Conservation (phyloP, 805 yeast species). For the Saccharomyces mikatae region DNA sequence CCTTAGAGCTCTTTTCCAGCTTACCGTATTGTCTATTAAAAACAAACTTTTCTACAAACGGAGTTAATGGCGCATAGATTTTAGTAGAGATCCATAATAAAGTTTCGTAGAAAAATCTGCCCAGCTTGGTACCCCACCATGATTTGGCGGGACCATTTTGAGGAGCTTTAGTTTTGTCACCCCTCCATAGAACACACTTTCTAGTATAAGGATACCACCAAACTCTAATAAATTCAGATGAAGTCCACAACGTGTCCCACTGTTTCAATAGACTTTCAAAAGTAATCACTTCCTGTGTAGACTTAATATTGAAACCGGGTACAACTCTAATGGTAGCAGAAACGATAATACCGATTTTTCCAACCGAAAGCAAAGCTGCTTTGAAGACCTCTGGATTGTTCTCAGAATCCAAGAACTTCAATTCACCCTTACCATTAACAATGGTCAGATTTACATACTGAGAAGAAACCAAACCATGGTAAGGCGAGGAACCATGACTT, state of each 20-base stretch:
- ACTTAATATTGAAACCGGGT: slow-evolving; percentile 73
- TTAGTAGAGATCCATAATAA: slow-evolving; percentile 74
- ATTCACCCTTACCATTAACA: slow-evolving; percentile 68
- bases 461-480: slow-evolving; percentile 82
- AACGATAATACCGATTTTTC: slow-evolving; percentile 84
- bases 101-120: slow-evolving; percentile 72
- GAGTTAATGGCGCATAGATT: slow-evolving; percentile 68
- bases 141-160: slow-evolving; percentile 57
- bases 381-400: slow-evolving; percentile 63
- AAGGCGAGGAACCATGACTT: slow-evolving; percentile 92
- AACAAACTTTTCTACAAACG: slow-evolving; percentile 74
- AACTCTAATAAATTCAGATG: slow-evolving; percentile 81
- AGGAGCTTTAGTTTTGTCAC: slow-evolving; percentile 61
- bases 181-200: slow-evolving; percentile 87
- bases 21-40: slow-evolving; percentile 78
- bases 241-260: slow-evolving; percentile 79
- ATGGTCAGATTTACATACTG: slow-evolving; percentile 74
- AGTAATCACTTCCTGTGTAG: slow-evolving; percentile 72
- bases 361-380: slow-evolving; percentile 79
- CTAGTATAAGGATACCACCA: slow-evolving; percentile 98
- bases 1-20: slow-evolving; percentile 54
- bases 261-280: slow-evolving; percentile 62
- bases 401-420: slow-evolving; percentile 39
- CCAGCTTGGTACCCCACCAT: slow-evolving; percentile 79
- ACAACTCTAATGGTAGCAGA: slow-evolving; percentile 78